Conservation (phyloP, 306 rosid genomes). For the Casuarina equisetifolia region DNA sequence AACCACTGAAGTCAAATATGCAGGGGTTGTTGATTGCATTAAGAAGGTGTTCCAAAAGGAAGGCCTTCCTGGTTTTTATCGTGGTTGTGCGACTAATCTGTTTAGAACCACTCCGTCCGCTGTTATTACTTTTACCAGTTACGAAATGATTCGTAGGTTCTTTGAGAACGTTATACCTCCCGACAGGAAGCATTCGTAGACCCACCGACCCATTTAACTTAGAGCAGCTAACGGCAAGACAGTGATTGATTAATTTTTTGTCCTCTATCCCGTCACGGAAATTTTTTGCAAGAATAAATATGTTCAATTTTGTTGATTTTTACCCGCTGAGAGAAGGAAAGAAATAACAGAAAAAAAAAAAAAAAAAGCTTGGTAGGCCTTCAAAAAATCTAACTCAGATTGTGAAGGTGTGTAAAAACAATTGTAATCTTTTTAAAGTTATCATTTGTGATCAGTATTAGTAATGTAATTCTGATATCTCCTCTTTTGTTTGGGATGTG, state of each 20-base stretch:
- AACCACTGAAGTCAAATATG: conserved; percentile 38
- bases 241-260: conserved; percentile 31
- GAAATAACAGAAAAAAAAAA: neutral
- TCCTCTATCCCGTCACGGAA: neutral
- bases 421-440: conserved; percentile 6
- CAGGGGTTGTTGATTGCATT: conserved; percentile 77
- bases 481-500: too few relatives aligned
- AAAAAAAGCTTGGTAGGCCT: neutral
- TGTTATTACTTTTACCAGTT: conserved; percentile 87
- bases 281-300: neutral
- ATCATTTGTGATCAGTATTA: too few relatives aligned
- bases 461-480: too few relatives aligned
- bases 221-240: conserved; percentile 63
- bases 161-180: conserved; percentile 42
- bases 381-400: neutral
- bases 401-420: conserved; percentile 19
- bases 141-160: conserved; percentile 84
- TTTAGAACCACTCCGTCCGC: conserved; percentile 95
- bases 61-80: conserved; percentile 82
- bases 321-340: neutral
- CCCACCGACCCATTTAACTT: conserved; percentile 42
- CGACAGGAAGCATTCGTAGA: conserved; percentile 38
- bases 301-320: neutral
- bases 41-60: conserved; percentile 79
- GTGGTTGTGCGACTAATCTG: conserved; percentile 88